A percentile compares a stretch with the other conserved stretches of the same genome.
These are phyloP conservation scores for Dillenia suffruticosa DNA, from an alignment of 164 flowering plant species.

Conservation along the genomic window DNA sequence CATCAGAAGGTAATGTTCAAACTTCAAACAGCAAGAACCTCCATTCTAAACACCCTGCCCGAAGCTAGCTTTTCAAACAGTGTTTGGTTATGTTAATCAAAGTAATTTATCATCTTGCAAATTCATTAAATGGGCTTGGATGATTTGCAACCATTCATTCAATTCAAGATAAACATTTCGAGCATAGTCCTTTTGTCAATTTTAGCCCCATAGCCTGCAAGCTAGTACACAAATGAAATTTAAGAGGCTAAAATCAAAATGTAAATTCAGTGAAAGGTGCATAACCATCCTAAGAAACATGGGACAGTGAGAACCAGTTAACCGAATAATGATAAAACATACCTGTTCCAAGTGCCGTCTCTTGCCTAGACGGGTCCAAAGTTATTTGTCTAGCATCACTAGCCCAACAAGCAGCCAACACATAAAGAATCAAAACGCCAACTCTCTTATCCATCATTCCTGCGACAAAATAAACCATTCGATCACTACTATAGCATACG, in stretches of 20 bases:
- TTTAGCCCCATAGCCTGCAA: too few species aligned
- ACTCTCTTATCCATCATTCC: conserved; percentile 54
- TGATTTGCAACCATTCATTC: not conserved
- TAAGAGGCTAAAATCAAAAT: not conserved
- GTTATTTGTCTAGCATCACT: conserved; percentile 32
- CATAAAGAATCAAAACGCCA: conserved; percentile 38
- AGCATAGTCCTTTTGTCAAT: too few species aligned
- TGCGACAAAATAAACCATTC: conserved; percentile 6
- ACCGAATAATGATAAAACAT: too few species aligned
- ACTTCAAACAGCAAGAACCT: too few species aligned
- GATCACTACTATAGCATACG: too few species aligned
- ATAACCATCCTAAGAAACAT: conserved; percentile 2
- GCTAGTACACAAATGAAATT: not conserved
- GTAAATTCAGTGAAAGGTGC: not conserved
- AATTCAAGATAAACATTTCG: not conserved
- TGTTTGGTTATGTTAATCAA: too few species aligned
- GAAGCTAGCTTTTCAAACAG: too few species aligned
- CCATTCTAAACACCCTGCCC: too few species aligned
- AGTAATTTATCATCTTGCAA: not conserved
- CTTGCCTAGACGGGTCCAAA: too few species aligned
- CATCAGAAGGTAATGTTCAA: too few species aligned
- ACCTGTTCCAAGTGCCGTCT: too few species aligned
- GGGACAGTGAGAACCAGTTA: conserved; percentile 7
- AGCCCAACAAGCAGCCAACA: conserved; percentile 38
- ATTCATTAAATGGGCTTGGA: conserved; percentile 1